Conservation (phyloP, 306 rosid species). For the Luffa acutangula region DNA sequence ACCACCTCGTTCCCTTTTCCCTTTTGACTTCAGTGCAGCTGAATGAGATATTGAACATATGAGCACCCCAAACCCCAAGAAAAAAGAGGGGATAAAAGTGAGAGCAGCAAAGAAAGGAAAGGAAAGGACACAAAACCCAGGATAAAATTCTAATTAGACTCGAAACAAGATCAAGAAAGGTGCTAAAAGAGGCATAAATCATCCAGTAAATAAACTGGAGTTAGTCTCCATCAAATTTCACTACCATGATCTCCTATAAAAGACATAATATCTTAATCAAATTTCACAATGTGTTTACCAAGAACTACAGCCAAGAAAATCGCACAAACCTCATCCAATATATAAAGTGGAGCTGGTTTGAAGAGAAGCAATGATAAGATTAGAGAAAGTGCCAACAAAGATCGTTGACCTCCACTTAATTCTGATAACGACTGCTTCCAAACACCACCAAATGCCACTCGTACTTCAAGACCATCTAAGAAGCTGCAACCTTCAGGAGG, state of each 20-base stretch:
- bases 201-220: background rate
- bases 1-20: background rate
- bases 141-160: background rate
- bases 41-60: background rate
- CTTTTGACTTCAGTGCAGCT: background rate
- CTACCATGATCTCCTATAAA: background rate
- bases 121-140: background rate
- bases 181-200: background rate
- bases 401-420: constrained; percentile 97
- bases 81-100: background rate
- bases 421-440: constrained; percentile 99
- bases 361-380: constrained; percentile 92
- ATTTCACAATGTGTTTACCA: background rate
- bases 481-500: constrained; percentile 94
- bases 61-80: background rate
- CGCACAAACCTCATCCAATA: constrained; percentile 72
- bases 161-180: background rate
- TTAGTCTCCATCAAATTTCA: background rate
- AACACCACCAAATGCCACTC: constrained; percentile 92
- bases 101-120: background rate
- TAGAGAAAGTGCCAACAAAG: constrained; percentile 88
- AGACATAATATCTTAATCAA: background rate
- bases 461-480: constrained; percentile 96
- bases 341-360: constrained; percentile 96
- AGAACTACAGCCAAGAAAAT: background rate